These are phyloP conservation scores for Taphrina pruni DNA, from an alignment of 1,139 yeast genomes.

Conservation along the genomic window DNA sequence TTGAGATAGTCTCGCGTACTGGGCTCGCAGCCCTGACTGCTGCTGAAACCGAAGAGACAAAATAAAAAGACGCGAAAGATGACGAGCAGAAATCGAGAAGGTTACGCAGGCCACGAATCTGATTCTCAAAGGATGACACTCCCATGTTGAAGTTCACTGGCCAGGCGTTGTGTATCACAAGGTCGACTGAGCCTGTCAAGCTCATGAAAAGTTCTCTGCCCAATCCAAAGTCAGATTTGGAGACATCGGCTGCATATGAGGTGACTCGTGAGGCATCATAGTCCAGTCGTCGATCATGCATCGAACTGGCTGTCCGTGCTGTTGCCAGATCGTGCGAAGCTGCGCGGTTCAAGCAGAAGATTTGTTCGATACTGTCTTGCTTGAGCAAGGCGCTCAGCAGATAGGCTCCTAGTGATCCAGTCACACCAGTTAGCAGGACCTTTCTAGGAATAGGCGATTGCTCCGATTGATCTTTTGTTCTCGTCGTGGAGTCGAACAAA, in stretches of 20 bases:
- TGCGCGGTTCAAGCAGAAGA: constrained; percentile 9
- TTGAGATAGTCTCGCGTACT: constrained; percentile 1
- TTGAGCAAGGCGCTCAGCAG: background rate
- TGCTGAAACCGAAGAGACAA: constrained; percentile 7
- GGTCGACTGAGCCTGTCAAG: background rate
- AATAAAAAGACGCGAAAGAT: background rate
- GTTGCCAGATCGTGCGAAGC: background rate
- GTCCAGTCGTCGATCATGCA: background rate
- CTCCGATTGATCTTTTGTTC: too few species aligned
- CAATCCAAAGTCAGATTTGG: background rate
- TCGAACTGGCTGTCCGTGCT: background rate
- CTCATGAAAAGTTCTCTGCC: background rate
- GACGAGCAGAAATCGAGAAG: constrained; percentile 10
- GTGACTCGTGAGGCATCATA: constrained; percentile 2
- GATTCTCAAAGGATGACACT: constrained; percentile 11
- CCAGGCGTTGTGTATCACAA: constrained; percentile 8
- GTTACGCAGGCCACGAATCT: background rate
- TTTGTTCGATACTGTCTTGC: background rate
- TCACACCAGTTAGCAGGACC: constrained; percentile 4
- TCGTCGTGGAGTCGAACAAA: background rate
- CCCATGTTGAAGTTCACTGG: constrained; percentile 14
- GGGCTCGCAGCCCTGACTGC: constrained; percentile 1
- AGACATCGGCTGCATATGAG: background rate
- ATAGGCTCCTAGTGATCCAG: constrained; percentile 1
- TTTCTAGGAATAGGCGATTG: background rate